These are phyloP conservation scores for Phallus indusiatus DNA, from an alignment of 768 basidiomycete genomes.

Conservation along the genomic window DNA sequence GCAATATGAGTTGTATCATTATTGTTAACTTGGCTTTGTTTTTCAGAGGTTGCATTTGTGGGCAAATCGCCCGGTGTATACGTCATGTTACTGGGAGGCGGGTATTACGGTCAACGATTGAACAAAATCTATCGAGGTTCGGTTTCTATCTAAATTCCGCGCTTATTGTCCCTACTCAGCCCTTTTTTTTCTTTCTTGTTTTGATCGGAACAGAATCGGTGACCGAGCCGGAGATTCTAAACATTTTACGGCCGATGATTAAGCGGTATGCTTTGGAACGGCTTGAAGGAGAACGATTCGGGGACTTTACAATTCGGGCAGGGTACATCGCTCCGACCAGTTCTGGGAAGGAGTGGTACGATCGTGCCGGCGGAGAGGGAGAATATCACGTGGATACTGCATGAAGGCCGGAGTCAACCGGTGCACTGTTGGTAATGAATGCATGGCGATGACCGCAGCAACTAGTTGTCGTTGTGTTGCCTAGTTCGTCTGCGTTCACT, in stretches of 20 bases:
- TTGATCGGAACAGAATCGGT: constrained; percentile 51
- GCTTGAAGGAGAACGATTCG: constrained; percentile 81
- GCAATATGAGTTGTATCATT: not conserved
- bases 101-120: constrained; percentile 87
- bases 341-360: constrained; percentile 81
- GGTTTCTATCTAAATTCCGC: constrained; percentile 11
- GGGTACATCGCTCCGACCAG: constrained; percentile 86
- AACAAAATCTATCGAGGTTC: constrained; percentile 91
- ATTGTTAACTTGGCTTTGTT: not conserved
- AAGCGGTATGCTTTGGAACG: constrained; percentile 86
- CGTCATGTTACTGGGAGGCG: constrained; percentile 91
- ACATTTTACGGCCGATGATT: constrained; percentile 88
- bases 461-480: not conserved
- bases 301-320: constrained; percentile 88
- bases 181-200: not conserved
- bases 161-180: not conserved
- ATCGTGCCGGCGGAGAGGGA: constrained; percentile 72
- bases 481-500: too few relatives aligned
- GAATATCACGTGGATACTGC: constrained; percentile 23
- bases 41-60: constrained; percentile 84
- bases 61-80: constrained; percentile 94
- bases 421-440: too few relatives aligned
- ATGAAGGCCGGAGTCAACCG: not conserved
- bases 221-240: constrained; percentile 84
- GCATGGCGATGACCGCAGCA: not conserved